Conservation (phyloP, 2,329 filamentous ascomycete species). For the Teratosphaeria epicoccoides region DNA sequence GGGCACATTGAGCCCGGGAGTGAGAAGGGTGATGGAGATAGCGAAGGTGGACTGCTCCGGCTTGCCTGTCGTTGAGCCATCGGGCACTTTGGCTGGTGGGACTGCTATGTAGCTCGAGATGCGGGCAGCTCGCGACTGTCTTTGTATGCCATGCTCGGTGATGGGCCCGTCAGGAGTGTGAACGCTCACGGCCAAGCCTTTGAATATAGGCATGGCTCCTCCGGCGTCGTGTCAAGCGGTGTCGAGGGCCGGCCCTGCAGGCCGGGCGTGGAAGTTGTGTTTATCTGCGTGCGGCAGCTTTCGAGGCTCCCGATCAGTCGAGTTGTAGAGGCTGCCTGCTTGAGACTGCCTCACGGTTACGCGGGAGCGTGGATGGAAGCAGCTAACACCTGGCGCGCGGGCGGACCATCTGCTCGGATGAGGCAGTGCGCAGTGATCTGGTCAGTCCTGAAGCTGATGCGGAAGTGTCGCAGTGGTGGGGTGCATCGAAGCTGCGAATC, state of each 20-base stretch:
- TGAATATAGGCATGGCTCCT: constrained; percentile 79
- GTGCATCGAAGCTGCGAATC: neutral
- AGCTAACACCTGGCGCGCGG: neutral
- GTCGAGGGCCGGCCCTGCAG: neutral
- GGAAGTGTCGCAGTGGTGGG: neutral
- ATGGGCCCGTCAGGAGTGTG: constrained; percentile 73
- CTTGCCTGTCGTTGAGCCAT: constrained; percentile 55
- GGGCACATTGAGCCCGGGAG: constrained; percentile 75
- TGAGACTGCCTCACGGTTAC: neutral
- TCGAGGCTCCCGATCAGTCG: neutral
- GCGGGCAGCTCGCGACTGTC: constrained; percentile 77
- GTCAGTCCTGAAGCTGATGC: neutral
- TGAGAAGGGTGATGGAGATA: constrained; percentile 93
- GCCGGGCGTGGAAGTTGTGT: neutral
- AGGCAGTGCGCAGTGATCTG: neutral
- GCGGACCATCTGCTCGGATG: neutral
- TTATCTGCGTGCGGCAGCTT: neutral
- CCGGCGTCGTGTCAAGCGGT: constrained; percentile 11
- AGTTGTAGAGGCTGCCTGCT: neutral
- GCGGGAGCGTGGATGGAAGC: neutral
- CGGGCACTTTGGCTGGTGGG: constrained; percentile 67
- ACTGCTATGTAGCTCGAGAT: constrained; percentile 98
- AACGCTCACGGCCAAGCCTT: constrained; percentile 96
- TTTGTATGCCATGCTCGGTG: constrained; percentile 87
- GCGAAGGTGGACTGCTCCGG: constrained; percentile 92